Conservation (phyloP, 2,329 filamentous ascomycete genomes). For the Talaromyces sp. region DNA sequence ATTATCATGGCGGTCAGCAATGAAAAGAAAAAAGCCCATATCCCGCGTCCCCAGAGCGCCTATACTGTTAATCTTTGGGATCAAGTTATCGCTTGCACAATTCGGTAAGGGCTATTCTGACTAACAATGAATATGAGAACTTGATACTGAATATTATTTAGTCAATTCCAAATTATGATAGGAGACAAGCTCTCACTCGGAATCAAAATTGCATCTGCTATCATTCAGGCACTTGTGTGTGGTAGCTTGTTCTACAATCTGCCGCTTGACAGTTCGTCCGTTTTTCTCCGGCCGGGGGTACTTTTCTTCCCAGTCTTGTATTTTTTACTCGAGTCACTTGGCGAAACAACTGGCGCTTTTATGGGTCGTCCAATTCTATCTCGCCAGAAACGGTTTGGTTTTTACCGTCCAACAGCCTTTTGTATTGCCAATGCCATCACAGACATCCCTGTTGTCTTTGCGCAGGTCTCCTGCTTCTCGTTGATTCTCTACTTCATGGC, state of each 20-base stretch:
- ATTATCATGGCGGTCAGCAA: slow-evolving; percentile 23
- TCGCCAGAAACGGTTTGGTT: slow-evolving; percentile 65
- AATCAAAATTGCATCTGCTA: slow-evolving; percentile 42
- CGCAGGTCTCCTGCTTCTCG: slow-evolving; percentile 55
- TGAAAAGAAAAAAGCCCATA: slow-evolving; percentile 28
- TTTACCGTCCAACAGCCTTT: slow-evolving; percentile 58
- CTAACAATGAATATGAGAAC: not conserved
- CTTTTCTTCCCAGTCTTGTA: slow-evolving; percentile 59
- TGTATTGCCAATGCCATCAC: slow-evolving; percentile 54
- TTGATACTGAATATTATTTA: slow-evolving; percentile 28
- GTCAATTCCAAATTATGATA: slow-evolving; percentile 46
- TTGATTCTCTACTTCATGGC: slow-evolving; percentile 59
- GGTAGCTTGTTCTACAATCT: slow-evolving; percentile 51
- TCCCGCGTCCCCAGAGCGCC: slow-evolving; percentile 25
- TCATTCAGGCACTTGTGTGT: slow-evolving; percentile 37
- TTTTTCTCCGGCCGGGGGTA: slow-evolving; percentile 55
- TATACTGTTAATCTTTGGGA: slow-evolving; percentile 28
- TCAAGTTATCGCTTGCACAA: slow-evolving; percentile 46
- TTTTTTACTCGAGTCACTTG: slow-evolving; percentile 56
- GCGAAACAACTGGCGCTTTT: slow-evolving; percentile 58
- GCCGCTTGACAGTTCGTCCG: slow-evolving; percentile 47
- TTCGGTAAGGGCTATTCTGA: slow-evolving; percentile 16
- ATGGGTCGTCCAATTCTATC: slow-evolving; percentile 60
- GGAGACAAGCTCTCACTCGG: slow-evolving; percentile 48
- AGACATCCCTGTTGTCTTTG: slow-evolving; percentile 52